phyloP scores from a whole-genome alignment of 192 early-diverging fungal genomes.

The Pilobolus umbonatus region DNA sequence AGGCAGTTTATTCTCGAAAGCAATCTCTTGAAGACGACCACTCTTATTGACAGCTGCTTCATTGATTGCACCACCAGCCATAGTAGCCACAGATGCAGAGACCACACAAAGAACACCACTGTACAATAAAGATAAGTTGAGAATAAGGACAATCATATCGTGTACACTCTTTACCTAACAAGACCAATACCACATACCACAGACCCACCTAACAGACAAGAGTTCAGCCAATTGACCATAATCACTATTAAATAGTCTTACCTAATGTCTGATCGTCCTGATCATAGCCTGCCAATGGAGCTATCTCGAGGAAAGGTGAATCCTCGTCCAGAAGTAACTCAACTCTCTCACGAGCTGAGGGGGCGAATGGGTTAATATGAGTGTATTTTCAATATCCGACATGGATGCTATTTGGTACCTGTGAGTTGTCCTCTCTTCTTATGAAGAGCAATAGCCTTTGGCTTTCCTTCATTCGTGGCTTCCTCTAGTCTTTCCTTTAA shows the following conservation, averaged over 20 bases:
- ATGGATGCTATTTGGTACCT: slow-evolving; percentile 31
- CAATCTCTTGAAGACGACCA: slow-evolving; percentile 50
- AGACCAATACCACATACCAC: slow-evolving; percentile 61
- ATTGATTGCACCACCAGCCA: slow-evolving; percentile 59
- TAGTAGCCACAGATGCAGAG: slow-evolving; percentile 54
- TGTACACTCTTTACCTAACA: slow-evolving; percentile 41
- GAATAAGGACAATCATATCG: neutral
- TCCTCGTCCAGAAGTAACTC: slow-evolving; percentile 59
- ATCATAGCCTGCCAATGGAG: slow-evolving; percentile 55
- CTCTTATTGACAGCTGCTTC: slow-evolving; percentile 50
- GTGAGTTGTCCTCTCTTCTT: slow-evolving; percentile 56
- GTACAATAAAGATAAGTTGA: neutral
- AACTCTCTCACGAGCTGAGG: slow-evolving; percentile 51
- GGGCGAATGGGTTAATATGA: slow-evolving; percentile 1
- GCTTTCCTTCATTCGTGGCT: slow-evolving; percentile 46
- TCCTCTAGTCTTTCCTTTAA: slow-evolving; percentile 49
- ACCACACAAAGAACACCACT: slow-evolving; percentile 55
- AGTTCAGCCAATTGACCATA: neutral
- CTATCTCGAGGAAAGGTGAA: slow-evolving; percentile 59
- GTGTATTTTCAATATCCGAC: too few relatives aligned
- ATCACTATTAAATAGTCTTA: neutral
- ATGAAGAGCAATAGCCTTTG: slow-evolving; percentile 45
- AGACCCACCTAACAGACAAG: slow-evolving; percentile 45
- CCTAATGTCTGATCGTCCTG: slow-evolving; percentile 59
- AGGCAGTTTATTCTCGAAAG: slow-evolving; percentile 55